phyloP scores from a whole-genome alignment of 371 early-diverging fungal genomes.

The Entomophthora muscae region DNA sequence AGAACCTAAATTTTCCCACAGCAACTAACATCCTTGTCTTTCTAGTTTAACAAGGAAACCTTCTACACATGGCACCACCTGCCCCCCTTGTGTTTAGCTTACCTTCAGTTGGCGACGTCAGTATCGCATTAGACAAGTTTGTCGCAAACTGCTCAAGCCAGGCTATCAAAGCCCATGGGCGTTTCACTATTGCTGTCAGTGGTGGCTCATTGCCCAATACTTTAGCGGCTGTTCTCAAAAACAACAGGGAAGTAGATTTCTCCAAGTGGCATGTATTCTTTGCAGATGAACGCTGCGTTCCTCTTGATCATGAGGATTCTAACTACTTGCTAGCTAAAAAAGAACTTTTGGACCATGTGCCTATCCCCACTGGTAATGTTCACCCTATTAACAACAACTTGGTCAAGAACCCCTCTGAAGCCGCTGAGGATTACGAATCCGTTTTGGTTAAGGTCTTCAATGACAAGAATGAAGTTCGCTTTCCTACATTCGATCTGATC shows the following conservation, averaged over 20 bases:
- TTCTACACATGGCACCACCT: too few relatives aligned
- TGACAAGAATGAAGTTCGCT: conserved; percentile 20
- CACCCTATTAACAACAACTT: conserved; percentile 46
- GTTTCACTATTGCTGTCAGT: conserved; percentile 77
- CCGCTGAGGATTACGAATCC: conserved; percentile 49
- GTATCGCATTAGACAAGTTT: conserved; percentile 42
- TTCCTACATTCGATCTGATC: conserved; percentile 75
- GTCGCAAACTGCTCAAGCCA: conserved; percentile 38
- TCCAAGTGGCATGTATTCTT: conserved; percentile 81
- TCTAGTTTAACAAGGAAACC: too few relatives aligned
- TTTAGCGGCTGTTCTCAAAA: conserved; percentile 35
- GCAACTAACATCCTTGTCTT: too few relatives aligned
- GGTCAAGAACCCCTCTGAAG: conserved; percentile 34
- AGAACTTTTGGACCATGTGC: conserved; percentile 45
- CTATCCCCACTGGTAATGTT: conserved; percentile 45
- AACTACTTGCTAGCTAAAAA: conserved; percentile 63
- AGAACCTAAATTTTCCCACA: too few relatives aligned
- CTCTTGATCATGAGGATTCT: conserved; percentile 56
- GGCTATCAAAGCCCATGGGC: conserved; percentile 38
- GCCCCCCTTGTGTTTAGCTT: background rate
- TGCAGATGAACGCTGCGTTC: conserved; percentile 89
- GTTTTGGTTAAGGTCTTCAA: conserved; percentile 43
- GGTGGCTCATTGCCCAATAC: conserved; percentile 86
- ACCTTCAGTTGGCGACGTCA: conserved; percentile 18
- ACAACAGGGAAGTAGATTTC: conserved; percentile 42